Evolutionary conservation across 129 eudicot species (phyloP).

Genomic region (Artemisia argyi): DNA sequence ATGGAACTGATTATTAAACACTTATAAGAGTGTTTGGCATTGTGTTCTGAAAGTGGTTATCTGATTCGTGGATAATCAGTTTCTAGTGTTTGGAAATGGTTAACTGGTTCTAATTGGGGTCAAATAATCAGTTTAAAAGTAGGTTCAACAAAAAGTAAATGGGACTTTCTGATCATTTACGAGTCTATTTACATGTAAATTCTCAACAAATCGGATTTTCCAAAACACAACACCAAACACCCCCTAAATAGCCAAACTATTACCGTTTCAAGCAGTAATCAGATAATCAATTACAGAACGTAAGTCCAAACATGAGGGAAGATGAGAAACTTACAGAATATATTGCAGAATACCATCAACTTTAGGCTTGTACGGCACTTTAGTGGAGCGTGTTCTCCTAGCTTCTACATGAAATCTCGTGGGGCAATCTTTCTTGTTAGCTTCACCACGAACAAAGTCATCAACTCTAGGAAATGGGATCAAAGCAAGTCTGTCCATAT

Average conservation of each 20-base stretch:
- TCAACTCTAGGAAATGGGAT: conserved; percentile 75
- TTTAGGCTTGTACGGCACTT: conserved; percentile 65
- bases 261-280: background rate
- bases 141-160: too few relatives aligned
- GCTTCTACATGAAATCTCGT: conserved; percentile 90
- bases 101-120: too few relatives aligned
- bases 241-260: too few relatives aligned
- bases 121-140: too few relatives aligned
- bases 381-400: conserved; percentile 55
- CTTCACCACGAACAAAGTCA: conserved; percentile 74
- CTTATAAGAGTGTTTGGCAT: too few relatives aligned
- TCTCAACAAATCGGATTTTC: too few relatives aligned
- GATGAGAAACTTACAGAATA: conserved; percentile 51
- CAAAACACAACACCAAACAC: too few relatives aligned
- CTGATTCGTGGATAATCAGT: too few relatives aligned
- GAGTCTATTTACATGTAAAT: too few relatives aligned
- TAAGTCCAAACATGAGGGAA: background rate
- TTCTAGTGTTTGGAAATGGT: too few relatives aligned
- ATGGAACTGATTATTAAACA: background rate
- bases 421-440: conserved; percentile 70
- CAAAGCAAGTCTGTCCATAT: conserved; percentile 68
- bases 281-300: background rate
- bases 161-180: too few relatives aligned
- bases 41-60: too few relatives aligned
- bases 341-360: conserved; percentile 86